A percentile compares a stretch with the other conserved stretches of the same genome.
These are phyloP conservation scores for Magnaporthales sp. DNA, from an alignment of 2,329 filamentous ascomycete species.

Conservation along the genomic window DNA sequence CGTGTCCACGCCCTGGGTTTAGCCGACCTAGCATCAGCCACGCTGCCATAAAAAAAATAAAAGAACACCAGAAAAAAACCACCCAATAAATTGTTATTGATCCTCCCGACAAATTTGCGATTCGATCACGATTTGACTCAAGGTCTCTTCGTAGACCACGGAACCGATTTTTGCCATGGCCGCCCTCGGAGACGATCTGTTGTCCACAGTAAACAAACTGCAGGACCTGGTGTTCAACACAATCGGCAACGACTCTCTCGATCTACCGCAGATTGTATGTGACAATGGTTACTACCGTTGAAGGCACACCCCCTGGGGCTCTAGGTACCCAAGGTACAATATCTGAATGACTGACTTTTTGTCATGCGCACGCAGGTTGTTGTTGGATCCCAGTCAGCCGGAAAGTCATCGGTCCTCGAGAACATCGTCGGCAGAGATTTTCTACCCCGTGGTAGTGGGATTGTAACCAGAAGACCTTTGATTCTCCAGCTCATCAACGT, in stretches of 20 bases:
- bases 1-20: not conserved
- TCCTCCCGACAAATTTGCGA: not conserved
- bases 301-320: not conserved
- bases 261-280: slow-evolving; percentile 94
- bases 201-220: slow-evolving; percentile 94
- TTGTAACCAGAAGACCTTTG: slow-evolving; percentile 87
- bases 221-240: slow-evolving; percentile 99
- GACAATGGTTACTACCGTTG: not conserved
- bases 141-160: not conserved
- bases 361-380: slow-evolving; percentile 59
- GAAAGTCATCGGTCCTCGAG: slow-evolving; percentile 96
- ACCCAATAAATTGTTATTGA: no score
- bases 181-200: slow-evolving; percentile 88
- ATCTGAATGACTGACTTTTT: slow-evolving; percentile 9
- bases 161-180: slow-evolving; percentile 53
- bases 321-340: not conserved
- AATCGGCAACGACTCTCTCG: slow-evolving; percentile 95
- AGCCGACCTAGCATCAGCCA: not conserved
- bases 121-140: not conserved
- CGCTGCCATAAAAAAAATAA: not conserved
- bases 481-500: slow-evolving; percentile 99
- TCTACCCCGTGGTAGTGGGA: slow-evolving; percentile 89
- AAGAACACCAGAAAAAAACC: not conserved
- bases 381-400: slow-evolving; percentile 94
- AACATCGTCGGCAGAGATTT: slow-evolving; percentile 99